Conservation (phyloP, 768 basidiomycete genomes). For the Omphalotus guepiniiformis region DNA sequence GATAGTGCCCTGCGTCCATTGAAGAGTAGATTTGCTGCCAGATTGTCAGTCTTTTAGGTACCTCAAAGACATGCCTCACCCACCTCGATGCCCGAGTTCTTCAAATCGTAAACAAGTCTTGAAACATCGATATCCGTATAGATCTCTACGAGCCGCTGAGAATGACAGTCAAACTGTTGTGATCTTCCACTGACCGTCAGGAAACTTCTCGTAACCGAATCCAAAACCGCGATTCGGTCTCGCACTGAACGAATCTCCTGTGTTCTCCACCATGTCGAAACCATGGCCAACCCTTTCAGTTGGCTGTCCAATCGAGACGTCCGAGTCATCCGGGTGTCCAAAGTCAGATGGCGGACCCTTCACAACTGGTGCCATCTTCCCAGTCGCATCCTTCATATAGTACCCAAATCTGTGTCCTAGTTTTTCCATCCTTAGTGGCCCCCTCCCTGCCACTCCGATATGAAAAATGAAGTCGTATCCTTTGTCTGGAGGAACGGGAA, state of each 20-base stretch:
- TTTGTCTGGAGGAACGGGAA: slow-evolving; percentile 35
- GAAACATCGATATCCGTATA: slow-evolving; percentile 58
- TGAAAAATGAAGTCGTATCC: slow-evolving; percentile 73
- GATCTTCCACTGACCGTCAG: slow-evolving; percentile 24
- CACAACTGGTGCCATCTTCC: slow-evolving; percentile 50
- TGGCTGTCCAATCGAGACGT: slow-evolving; percentile 12
- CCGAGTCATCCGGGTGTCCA: slow-evolving; percentile 30
- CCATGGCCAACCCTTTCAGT: slow-evolving; percentile 31
- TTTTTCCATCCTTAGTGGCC: slow-evolving; percentile 59
- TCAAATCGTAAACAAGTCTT: slow-evolving; percentile 51
- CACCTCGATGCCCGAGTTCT: slow-evolving; percentile 47
- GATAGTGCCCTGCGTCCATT: slow-evolving; percentile 71
- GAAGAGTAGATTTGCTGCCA: slow-evolving; percentile 64
- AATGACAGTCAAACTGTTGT: background rate
- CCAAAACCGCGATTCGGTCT: slow-evolving; percentile 42
- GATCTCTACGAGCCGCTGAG: slow-evolving; percentile 29
- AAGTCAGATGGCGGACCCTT: slow-evolving; percentile 38
- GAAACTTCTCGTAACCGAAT: slow-evolving; percentile 46
- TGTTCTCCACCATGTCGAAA: slow-evolving; percentile 32
- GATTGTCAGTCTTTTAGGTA: background rate
- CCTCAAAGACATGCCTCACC: slow-evolving; percentile 13
- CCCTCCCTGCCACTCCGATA: slow-evolving; percentile 63
- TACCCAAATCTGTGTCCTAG: slow-evolving; percentile 67
- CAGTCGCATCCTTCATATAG: slow-evolving; percentile 61
- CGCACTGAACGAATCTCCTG: slow-evolving; percentile 28